A percentile compares a stretch with the other conserved stretches of the same genome.
Evolutionary conservation across 306 rosid species (phyloP).

Genomic region (Phaseolus lunatus): DNA sequence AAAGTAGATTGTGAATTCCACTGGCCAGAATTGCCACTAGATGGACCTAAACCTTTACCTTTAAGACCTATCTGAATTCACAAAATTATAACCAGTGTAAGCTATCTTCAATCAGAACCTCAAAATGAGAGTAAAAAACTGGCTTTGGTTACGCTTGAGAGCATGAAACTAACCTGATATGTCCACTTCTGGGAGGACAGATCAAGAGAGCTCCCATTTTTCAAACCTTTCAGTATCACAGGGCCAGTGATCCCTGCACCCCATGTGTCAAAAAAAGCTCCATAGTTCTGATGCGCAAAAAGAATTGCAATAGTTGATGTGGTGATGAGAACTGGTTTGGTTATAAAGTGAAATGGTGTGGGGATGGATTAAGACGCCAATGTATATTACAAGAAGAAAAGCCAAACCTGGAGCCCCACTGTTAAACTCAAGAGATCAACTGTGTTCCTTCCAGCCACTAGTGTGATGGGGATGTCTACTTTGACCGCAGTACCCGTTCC

Average conservation of each 20-base stretch:
- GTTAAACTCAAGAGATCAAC: conserved; percentile 91
- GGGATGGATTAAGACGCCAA: conserved; percentile 4
- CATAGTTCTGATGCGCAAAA: conserved; percentile 66
- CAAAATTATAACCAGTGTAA: conserved; percentile 3
- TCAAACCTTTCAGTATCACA: conserved; percentile 64
- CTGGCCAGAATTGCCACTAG: conserved; percentile 67
- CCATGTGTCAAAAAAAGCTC: conserved; percentile 69
- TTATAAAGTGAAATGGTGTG: not conserved
- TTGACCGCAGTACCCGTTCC: conserved; percentile 63
- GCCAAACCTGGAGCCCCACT: conserved; percentile 89
- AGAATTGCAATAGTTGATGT: conserved; percentile 35
- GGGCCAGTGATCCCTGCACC: conserved; percentile 98
- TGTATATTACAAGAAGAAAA: conserved; percentile 1
- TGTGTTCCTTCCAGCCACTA: conserved; percentile 72
- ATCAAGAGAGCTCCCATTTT: conserved; percentile 63
- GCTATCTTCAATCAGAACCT: not conserved
- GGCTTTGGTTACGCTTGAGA: conserved; percentile 2
- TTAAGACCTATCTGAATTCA: conserved; percentile 78
- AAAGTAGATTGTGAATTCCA: conserved; percentile 74
- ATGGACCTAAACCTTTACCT: conserved; percentile 66
- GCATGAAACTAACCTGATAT: conserved; percentile 69
- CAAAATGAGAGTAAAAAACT: conserved; percentile 10
- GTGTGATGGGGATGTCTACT: conserved; percentile 62
- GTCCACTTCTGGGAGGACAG: conserved; percentile 88
- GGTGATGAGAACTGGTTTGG: not conserved